phyloP scores from a whole-genome alignment of 306 rosid species.

The Castanea mollissima region DNA sequence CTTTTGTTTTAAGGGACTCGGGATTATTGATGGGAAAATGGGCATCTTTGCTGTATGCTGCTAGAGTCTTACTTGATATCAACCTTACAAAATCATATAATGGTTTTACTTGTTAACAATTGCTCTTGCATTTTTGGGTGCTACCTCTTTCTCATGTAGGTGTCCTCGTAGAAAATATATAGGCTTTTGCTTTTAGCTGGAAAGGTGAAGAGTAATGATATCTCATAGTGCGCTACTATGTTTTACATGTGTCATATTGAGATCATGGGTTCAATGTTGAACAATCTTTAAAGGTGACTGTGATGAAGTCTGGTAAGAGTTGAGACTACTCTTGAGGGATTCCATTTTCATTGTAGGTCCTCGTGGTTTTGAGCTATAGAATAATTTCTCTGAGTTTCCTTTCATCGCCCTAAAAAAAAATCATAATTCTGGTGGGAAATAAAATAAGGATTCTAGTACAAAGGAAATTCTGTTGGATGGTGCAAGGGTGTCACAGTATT shows the following conservation, averaged over 20 bases:
- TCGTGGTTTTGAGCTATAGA: background rate
- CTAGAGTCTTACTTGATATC: background rate
- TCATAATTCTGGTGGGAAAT: background rate
- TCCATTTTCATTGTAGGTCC: background rate
- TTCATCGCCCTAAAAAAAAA: background rate
- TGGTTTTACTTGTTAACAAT: background rate
- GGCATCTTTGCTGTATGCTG: background rate
- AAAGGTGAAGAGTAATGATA: too few species aligned
- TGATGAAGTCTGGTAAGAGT: too few species aligned
- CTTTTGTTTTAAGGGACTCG: too few species aligned
- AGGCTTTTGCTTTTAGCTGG: too few species aligned
- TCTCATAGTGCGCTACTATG: background rate
- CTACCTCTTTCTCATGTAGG: too few species aligned
- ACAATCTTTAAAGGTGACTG: background rate
- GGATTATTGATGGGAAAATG: background rate
- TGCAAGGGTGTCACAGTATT: background rate
- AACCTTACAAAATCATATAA: background rate
- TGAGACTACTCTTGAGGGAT: too few species aligned
- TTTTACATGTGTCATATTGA: background rate
- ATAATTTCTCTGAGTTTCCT: background rate
- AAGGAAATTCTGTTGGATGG: background rate
- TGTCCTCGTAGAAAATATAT: too few species aligned
- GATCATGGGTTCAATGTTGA: background rate
- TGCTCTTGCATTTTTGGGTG: too few species aligned
- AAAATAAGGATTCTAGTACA: background rate